These are phyloP conservation scores for Entomortierella chlamydospora DNA, from an alignment of 192 early-diverging fungal genomes.

Conservation along the genomic window DNA sequence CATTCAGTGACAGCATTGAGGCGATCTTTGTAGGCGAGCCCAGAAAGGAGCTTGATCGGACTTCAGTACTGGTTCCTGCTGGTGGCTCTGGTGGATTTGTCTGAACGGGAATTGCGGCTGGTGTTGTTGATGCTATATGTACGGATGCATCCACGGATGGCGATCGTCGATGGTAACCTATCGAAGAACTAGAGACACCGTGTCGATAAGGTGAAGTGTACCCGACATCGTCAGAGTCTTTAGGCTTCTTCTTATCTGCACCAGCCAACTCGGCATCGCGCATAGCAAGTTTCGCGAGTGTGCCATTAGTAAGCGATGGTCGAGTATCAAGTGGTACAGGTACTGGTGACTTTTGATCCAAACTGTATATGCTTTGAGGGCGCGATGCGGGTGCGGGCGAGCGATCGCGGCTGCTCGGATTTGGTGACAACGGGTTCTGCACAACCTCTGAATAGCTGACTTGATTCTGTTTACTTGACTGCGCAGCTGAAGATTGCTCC, in stretches of 20 bases:
- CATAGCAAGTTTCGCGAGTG: conserved; percentile 3
- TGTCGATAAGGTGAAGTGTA: conserved; percentile 52
- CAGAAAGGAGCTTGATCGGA: not conserved
- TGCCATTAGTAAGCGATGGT: not conserved
- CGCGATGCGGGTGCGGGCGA: conserved; percentile 17
- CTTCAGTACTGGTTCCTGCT: not conserved
- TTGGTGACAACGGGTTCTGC: conserved; percentile 31
- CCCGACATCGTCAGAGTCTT: conserved; percentile 33
- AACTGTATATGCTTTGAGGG: conserved; percentile 1
- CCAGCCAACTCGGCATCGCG: conserved; percentile 15
- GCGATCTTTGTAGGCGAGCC: conserved; percentile 1
- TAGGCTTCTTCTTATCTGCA: conserved; percentile 8
- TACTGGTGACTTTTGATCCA: not conserved
- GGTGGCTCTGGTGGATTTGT: conserved; percentile 3
- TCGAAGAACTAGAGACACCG: conserved; percentile 49
- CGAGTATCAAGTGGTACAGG: not conserved
- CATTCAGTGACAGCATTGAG: not conserved
- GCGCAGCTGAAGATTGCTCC: not conserved
- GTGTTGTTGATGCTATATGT: not conserved
- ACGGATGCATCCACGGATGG: conserved; percentile 34
- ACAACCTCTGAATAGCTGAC: conserved; percentile 37
- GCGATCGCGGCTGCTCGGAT: conserved; percentile 3
- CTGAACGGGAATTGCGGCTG: conserved; percentile 3
- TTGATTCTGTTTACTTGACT: conserved; percentile 4
- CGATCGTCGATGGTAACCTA: conserved; percentile 44